Conservation (phyloP, 768 basidiomycete species). For the Termitomyces sp. region DNA sequence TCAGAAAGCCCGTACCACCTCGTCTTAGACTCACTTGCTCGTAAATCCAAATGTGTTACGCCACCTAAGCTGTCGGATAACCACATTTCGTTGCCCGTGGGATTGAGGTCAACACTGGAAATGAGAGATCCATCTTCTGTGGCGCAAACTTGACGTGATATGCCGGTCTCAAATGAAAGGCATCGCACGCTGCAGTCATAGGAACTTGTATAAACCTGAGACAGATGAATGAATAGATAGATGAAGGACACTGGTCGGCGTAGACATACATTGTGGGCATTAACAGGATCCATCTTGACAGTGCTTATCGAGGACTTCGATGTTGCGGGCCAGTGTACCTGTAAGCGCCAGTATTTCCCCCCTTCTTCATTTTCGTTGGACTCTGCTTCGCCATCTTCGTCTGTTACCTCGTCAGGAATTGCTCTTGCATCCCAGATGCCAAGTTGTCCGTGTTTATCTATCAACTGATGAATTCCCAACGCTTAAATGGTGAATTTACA, state of each 20-base stretch:
- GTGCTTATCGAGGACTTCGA: slow-evolving; percentile 75
- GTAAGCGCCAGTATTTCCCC: slow-evolving; percentile 78
- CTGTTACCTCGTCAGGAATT: slow-evolving; percentile 52
- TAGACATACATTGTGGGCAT: slow-evolving; percentile 61
- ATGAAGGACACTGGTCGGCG: not conserved
- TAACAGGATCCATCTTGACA: slow-evolving; percentile 70
- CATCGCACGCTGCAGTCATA: slow-evolving; percentile 77
- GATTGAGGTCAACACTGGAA: slow-evolving; percentile 63
- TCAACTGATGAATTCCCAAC: not conserved
- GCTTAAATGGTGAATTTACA: not conserved
- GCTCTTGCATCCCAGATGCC: slow-evolving; percentile 88
- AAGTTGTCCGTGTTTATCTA: slow-evolving; percentile 79
- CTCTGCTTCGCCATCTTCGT: slow-evolving; percentile 53
- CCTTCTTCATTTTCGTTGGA: slow-evolving; percentile 40
- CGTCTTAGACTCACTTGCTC: slow-evolving; percentile 50
- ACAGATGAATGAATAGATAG: not conserved
- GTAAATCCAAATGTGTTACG: slow-evolving; percentile 70
- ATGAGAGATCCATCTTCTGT: slow-evolving; percentile 53
- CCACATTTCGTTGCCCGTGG: slow-evolving; percentile 77
- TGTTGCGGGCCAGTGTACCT: slow-evolving; percentile 80
- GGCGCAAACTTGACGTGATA: slow-evolving; percentile 65
- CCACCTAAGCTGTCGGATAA: slow-evolving; percentile 71
- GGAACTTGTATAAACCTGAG: slow-evolving; percentile 71
- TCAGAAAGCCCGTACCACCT: slow-evolving; percentile 62
- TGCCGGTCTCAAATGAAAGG: slow-evolving; percentile 66